A percentile compares a stretch with the other conserved stretches of the same genome.
Evolutionary conservation across 306 rosid genomes (phyloP).

Genomic region (Styphnolobium japonicum): DNA sequence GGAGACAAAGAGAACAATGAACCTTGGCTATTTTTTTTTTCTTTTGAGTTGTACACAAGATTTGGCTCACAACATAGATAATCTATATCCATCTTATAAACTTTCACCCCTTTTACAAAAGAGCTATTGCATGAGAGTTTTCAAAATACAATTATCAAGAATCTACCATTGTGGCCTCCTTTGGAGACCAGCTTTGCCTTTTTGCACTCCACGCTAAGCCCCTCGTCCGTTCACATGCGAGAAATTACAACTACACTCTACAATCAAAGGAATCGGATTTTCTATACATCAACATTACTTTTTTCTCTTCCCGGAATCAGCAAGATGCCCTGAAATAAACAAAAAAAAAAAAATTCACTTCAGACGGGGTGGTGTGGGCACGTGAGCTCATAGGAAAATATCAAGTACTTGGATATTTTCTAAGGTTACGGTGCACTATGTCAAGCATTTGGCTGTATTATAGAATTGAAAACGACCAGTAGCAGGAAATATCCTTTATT

Average conservation of each 20-base stretch:
- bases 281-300: constrained; percentile 2
- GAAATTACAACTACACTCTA: constrained; percentile 15
- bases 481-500: neutral
- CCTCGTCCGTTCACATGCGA: neutral
- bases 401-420: neutral
- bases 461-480: neutral
- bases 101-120: neutral
- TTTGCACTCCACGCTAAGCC: neutral
- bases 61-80: neutral
- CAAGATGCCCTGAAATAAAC: constrained; percentile 31
- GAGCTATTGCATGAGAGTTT: neutral
- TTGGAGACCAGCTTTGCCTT: constrained; percentile 21
- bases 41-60: neutral
- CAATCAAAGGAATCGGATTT: constrained; percentile 18
- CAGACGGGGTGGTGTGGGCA: too few relatives aligned
- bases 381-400: neutral
- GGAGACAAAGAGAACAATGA: neutral
- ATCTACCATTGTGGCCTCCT: constrained; percentile 15
- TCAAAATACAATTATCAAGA: neutral
- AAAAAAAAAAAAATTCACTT: neutral
- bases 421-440: neutral
- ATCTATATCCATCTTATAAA: neutral
- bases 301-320: constrained; percentile 6
- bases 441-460: constrained; percentile 8
- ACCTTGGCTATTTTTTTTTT: neutral